These are phyloP conservation scores for Phlebopus sp. DNA, from an alignment of 1,284 basidiomycete genomes.

Conservation along the genomic window DNA sequence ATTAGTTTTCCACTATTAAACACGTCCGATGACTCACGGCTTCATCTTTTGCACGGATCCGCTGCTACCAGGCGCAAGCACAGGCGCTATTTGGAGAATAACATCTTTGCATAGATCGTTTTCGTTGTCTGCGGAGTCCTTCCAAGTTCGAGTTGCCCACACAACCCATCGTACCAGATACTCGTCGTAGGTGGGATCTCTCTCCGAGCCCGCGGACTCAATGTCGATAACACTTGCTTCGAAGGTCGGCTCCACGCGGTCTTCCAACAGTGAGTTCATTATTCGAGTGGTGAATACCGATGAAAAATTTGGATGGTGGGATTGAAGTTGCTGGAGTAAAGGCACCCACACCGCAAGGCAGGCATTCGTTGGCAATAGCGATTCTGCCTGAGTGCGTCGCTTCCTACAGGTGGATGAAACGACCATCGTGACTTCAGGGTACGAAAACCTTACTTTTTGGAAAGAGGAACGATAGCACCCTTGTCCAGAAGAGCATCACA, in stretches of 20 bases:
- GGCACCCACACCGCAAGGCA: slow-evolving; percentile 70
- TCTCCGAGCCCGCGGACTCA: slow-evolving; percentile 8
- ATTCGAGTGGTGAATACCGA: slow-evolving; percentile 51
- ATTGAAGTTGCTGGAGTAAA: slow-evolving; percentile 61
- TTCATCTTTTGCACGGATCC: slow-evolving; percentile 27
- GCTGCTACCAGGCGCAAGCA: slow-evolving; percentile 40
- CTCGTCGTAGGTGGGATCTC: slow-evolving; percentile 47
- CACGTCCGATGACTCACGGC: slow-evolving; percentile 33
- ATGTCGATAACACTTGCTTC: slow-evolving; percentile 12
- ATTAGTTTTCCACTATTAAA: slow-evolving; percentile 11
- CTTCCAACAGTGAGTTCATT: slow-evolving; percentile 40
- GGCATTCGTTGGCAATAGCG: slow-evolving; percentile 49
- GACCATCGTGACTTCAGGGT: background rate
- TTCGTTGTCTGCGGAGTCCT: slow-evolving; percentile 28
- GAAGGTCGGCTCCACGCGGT: slow-evolving; percentile 3
- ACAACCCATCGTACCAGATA: slow-evolving; percentile 66
- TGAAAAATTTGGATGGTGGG: slow-evolving; percentile 54
- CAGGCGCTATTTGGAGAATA: slow-evolving; percentile 45
- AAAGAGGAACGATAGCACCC: slow-evolving; percentile 73
- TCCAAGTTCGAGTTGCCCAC: slow-evolving; percentile 52
- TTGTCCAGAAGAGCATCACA: slow-evolving; percentile 60
- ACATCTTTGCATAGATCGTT: slow-evolving; percentile 43
- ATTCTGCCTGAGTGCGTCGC: slow-evolving; percentile 45
- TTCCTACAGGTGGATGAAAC: slow-evolving; percentile 46
- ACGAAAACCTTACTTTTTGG: slow-evolving; percentile 61